Evolutionary conservation across 1,284 basidiomycete genomes (phyloP).

Genomic region (Apiotrichum gamsii): DNA sequence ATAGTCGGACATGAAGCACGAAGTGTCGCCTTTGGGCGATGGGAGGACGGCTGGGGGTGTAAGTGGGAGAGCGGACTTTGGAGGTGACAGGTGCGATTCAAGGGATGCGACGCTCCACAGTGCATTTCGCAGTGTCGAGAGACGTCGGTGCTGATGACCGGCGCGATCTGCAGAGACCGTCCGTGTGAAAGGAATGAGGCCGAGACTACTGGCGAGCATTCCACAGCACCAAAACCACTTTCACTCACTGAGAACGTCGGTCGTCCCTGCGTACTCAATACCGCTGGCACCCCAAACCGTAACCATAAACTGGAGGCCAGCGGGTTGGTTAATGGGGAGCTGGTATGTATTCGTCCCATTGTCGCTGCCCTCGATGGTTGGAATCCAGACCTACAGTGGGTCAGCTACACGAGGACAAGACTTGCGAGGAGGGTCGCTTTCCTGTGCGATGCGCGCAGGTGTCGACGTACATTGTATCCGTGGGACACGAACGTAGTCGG

Average conservation of each 20-base stretch:
- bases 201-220: no score
- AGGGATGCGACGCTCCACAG: no score
- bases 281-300: slow-evolving; percentile 44
- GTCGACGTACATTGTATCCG: slow-evolving; percentile 38
- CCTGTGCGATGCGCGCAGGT: background rate
- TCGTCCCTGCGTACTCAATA: slow-evolving; percentile 39
- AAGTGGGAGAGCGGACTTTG: no score
- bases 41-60: slow-evolving; percentile 27
- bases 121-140: no score
- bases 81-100: no score
- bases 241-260: slow-evolving; percentile 42
- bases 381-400: slow-evolving; percentile 36
- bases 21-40: slow-evolving; percentile 11
- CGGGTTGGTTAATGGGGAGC: slow-evolving; percentile 34
- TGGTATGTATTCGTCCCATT: slow-evolving; percentile 29
- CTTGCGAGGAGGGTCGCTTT: background rate
- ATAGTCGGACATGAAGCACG: slow-evolving; percentile 35
- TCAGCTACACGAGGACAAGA: background rate
- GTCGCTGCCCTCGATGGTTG: slow-evolving; percentile 29
- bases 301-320: slow-evolving; percentile 34
- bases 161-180: no score
- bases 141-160: no score
- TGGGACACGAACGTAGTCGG: slow-evolving; percentile 37
- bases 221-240: no score
- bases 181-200: no score